A percentile compares a stretch with the other conserved stretches of the same genome.
Conservation (phyloP, 805 yeast species). For the Vanderwaltozyma verrucispora region DNA sequence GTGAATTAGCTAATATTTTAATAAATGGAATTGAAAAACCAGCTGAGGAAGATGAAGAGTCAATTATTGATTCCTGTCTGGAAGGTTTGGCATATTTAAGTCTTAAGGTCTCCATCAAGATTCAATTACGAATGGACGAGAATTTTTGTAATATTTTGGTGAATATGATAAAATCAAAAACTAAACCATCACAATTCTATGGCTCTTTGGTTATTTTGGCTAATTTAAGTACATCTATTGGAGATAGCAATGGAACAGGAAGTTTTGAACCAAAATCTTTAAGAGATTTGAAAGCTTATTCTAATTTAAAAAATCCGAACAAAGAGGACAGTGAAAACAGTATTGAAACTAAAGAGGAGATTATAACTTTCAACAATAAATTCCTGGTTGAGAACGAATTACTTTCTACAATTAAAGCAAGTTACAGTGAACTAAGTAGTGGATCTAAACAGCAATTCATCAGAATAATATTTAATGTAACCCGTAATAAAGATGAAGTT, state of each 20-base stretch:
- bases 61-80: constrained; percentile 18
- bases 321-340: constrained; percentile 7
- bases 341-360: constrained; percentile 11
- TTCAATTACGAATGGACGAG: constrained; percentile 30
- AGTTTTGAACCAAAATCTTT: constrained; percentile 13
- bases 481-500: constrained; percentile 14
- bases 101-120: constrained; percentile 31
- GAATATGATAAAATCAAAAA: constrained; percentile 13
- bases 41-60: constrained; percentile 3
- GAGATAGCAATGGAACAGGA: constrained; percentile 6
- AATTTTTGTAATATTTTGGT: constrained; percentile 26
- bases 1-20: constrained; percentile 28
- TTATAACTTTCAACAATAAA: constrained; percentile 11
- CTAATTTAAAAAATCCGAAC: constrained; percentile 21
- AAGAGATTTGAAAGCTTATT: constrained; percentile 24
- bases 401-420: constrained; percentile 13
- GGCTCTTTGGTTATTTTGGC: constrained; percentile 29
- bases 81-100: constrained; percentile 45
- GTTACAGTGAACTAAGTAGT: constrained; percentile 8
- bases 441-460: constrained; percentile 26
- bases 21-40: constrained; percentile 3
- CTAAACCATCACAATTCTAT: constrained; percentile 10
- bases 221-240: constrained; percentile 22
- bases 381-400: constrained; percentile 15
- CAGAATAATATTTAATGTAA: constrained; percentile 25